Percentiles rank a stretch among this genome's conserved stretches.
phyloP scores from a whole-genome alignment of 345 rosid genomes.

The Populus tremula region DNA sequence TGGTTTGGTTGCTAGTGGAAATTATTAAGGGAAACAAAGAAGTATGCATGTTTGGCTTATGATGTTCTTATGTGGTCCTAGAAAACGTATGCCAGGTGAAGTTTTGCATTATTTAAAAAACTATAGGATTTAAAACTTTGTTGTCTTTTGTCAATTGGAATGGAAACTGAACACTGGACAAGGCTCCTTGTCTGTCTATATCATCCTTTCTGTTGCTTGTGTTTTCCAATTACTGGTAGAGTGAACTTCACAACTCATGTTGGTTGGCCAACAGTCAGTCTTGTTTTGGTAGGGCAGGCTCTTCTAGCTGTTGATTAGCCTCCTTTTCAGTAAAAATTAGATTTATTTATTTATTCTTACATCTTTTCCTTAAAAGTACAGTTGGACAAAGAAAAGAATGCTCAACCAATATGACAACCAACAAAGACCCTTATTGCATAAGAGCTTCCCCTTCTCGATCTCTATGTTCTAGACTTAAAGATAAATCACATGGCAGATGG shows the following conservation, averaged over 20 bases:
- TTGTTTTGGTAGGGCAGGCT: background rate
- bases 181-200: background rate
- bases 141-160: background rate
- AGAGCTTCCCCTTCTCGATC: background rate
- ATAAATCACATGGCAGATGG: background rate
- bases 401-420: background rate
- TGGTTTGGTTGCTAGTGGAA: background rate
- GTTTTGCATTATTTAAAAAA: background rate
- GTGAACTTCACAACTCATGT: background rate
- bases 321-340: too few relatives aligned
- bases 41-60: too few relatives aligned
- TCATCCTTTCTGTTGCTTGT: background rate
- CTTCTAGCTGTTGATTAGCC: background rate
- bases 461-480: background rate
- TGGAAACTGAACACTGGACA: background rate
- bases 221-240: background rate
- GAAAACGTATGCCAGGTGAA: background rate
- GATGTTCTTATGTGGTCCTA: background rate
- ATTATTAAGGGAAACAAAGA: background rate
- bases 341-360: too few relatives aligned
- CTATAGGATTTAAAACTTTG: background rate
- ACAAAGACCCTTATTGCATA: background rate
- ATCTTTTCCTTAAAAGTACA: background rate
- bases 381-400: background rate
- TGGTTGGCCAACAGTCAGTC: background rate